Evolutionary conservation across 1,284 basidiomycete species (phyloP).

Genomic region (Trichosporon sp.): DNA sequence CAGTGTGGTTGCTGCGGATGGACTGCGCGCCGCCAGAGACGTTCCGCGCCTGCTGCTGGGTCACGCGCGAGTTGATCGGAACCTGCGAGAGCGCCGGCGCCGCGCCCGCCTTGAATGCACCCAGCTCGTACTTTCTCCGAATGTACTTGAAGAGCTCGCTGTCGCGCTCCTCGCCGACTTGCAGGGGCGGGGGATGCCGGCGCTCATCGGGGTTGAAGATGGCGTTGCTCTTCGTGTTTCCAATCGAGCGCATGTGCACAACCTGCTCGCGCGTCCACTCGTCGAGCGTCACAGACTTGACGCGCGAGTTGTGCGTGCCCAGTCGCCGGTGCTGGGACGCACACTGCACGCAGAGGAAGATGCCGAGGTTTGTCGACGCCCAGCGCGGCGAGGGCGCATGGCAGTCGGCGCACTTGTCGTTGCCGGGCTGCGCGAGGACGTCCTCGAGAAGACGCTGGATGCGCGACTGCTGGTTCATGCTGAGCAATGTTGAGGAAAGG

Average conservation of each 20-base stretch:
- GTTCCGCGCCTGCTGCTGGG: slow-evolving; percentile 24
- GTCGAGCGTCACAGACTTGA: slow-evolving; percentile 57
- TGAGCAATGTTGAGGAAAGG: slow-evolving; percentile 1
- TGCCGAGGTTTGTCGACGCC: slow-evolving; percentile 54
- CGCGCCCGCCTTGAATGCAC: slow-evolving; percentile 45
- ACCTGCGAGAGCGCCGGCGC: slow-evolving; percentile 23
- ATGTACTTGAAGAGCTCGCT: slow-evolving; percentile 55
- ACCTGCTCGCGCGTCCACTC: slow-evolving; percentile 55
- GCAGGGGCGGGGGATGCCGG: slow-evolving; percentile 48
- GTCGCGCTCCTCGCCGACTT: slow-evolving; percentile 47
- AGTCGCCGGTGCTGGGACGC: slow-evolving; percentile 54
- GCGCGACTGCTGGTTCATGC: slow-evolving; percentile 42
- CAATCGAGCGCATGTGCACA: slow-evolving; percentile 43
- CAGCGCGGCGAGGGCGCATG: slow-evolving; percentile 50
- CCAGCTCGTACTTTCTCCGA: slow-evolving; percentile 53
- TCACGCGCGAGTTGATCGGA: slow-evolving; percentile 27
- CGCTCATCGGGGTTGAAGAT: slow-evolving; percentile 54
- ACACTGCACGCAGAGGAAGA: slow-evolving; percentile 51
- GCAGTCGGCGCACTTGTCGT: slow-evolving; percentile 56
- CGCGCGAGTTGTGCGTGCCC: slow-evolving; percentile 55
- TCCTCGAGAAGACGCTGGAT: slow-evolving; percentile 54
- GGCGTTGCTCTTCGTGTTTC: slow-evolving; percentile 50
- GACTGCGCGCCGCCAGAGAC: not conserved
- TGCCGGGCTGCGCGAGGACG: slow-evolving; percentile 50
- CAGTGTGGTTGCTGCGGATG: not conserved